phyloP scores from a whole-genome alignment of 331 rosid species.

The Quercus phellos region DNA sequence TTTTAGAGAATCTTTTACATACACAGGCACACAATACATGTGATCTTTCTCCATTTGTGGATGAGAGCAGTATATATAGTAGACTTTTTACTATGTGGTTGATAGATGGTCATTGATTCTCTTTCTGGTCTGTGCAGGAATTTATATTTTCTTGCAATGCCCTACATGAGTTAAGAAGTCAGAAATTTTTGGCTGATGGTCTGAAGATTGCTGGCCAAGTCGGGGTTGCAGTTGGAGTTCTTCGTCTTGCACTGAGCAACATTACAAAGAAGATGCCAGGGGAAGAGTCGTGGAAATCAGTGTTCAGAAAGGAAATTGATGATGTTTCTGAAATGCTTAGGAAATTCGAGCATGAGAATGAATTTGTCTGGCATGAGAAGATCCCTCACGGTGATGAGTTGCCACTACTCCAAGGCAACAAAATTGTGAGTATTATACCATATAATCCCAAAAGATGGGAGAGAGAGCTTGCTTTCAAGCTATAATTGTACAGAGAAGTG shows the following conservation, averaged over 20 bases:
- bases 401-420: slow-evolving; percentile 46
- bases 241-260: slow-evolving; percentile 34
- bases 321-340: slow-evolving; percentile 51
- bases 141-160: slow-evolving; percentile 48
- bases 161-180: slow-evolving; percentile 55
- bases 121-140: slow-evolving; percentile 44
- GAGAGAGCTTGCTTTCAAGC: slow-evolving; percentile 48
- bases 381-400: slow-evolving; percentile 38
- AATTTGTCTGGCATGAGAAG: slow-evolving; percentile 62
- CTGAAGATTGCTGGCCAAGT: slow-evolving; percentile 41
- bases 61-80: background rate
- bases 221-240: slow-evolving; percentile 65
- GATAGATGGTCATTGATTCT: background rate
- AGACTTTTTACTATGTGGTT: background rate
- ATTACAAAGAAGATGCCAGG: slow-evolving; percentile 38
- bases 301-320: slow-evolving; percentile 37
- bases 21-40: background rate
- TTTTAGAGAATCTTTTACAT: background rate
- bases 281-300: slow-evolving; percentile 50
- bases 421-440: slow-evolving; percentile 48
- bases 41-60: background rate
- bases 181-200: slow-evolving; percentile 46
- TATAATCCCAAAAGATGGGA: slow-evolving; percentile 66
- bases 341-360: slow-evolving; percentile 58
- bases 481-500: slow-evolving; percentile 2